Evolutionary conservation across 305 asterid species (phyloP).

Genomic region (Stenogyne calaminthoides): DNA sequence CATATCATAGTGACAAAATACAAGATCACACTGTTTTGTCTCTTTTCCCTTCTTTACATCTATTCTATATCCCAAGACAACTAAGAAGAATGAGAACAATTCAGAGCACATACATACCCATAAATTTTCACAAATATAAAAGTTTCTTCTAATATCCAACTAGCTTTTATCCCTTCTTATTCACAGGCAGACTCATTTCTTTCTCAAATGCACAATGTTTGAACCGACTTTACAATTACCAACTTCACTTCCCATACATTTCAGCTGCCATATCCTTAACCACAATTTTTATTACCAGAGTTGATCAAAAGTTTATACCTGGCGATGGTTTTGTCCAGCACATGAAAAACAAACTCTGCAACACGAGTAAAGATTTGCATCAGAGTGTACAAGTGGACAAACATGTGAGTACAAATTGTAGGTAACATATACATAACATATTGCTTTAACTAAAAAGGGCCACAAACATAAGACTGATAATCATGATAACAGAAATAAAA

Average conservation of each 20-base stretch:
- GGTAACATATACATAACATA: not conserved
- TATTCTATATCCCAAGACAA: too few relatives aligned
- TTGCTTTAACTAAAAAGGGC: not conserved
- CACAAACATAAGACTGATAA: not conserved
- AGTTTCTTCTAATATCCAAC: too few relatives aligned
- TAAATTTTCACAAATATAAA: too few relatives aligned
- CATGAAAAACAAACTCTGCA: constrained; percentile 76
- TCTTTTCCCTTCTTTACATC: too few relatives aligned
- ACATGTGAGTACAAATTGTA: not conserved
- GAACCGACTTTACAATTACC: not conserved
- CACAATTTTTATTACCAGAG: constrained; percentile 7
- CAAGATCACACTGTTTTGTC: too few relatives aligned
- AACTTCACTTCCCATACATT: too few relatives aligned
- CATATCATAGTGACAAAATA: too few relatives aligned
- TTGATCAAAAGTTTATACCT: constrained; percentile 45
- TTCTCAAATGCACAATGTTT: not conserved
- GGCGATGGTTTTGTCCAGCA: constrained; percentile 78
- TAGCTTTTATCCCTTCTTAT: too few relatives aligned
- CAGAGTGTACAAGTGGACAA: constrained; percentile 8
- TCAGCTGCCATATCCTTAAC: too few relatives aligned
- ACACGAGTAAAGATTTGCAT: constrained; percentile 9
- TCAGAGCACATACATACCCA: too few relatives aligned
- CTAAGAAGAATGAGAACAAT: too few relatives aligned
- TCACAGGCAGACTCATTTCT: not conserved
- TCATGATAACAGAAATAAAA: not conserved